Evolutionary conservation across 306 rosid genomes (phyloP).

Genomic region (Vigna angularis): DNA sequence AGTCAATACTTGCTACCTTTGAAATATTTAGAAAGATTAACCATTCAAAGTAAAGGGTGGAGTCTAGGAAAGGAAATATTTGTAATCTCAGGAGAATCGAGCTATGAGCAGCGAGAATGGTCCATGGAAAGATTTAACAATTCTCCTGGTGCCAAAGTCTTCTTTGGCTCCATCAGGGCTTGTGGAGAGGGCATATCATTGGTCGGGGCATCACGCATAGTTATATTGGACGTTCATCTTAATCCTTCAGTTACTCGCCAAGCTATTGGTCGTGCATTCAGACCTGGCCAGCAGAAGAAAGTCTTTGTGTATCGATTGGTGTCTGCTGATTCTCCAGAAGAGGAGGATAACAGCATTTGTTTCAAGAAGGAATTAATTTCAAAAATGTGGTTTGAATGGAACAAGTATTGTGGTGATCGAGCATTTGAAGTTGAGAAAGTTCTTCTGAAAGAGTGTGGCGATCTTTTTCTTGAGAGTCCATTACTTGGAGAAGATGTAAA

Average conservation of each 20-base stretch:
- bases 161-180: conserved; percentile 96
- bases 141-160: conserved; percentile 74
- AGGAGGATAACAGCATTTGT: conserved; percentile 75
- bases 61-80: conserved; percentile 75
- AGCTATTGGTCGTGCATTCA: conserved; percentile 96
- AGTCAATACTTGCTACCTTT: conserved; percentile 87
- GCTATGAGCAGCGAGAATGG: conserved; percentile 70
- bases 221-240: conserved; percentile 85
- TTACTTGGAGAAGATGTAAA: conserved; percentile 64
- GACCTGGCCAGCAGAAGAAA: conserved; percentile 82
- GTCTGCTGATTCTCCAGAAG: conserved; percentile 85
- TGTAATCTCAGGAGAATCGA: conserved; percentile 89
- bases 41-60: conserved; percentile 72
- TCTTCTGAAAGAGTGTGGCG: conserved; percentile 65
- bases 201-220: conserved; percentile 93
- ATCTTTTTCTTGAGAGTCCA: conserved; percentile 70
- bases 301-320: conserved; percentile 78
- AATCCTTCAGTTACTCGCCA: conserved; percentile 96
- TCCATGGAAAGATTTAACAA: conserved; percentile 85
- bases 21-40: conserved; percentile 79
- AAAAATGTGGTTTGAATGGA: conserved; percentile 99
- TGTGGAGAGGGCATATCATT: conserved; percentile 98
- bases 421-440: conserved; percentile 66
- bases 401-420: conserved; percentile 69
- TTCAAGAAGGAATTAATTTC: conserved; percentile 83